Percentiles rank a stretch among this genome's conserved stretches.
phyloP scores from a whole-genome alignment of 495 filamentous ascomycete genomes.

The Lophiostoma macrostomum region DNA sequence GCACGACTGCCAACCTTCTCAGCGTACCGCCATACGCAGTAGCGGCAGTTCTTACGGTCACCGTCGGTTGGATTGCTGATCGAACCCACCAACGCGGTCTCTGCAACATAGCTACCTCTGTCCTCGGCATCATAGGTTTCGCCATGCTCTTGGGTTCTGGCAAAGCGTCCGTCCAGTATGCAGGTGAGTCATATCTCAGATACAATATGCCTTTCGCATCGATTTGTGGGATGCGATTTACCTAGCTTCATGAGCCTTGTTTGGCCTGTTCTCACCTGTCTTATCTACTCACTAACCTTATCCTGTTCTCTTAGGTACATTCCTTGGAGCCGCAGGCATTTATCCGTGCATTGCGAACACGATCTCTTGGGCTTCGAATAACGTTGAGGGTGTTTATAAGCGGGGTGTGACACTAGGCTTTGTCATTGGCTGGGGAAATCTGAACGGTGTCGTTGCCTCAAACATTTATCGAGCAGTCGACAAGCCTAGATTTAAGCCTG shows the following conservation, averaged over 20 bases:
- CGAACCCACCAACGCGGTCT: constrained; percentile 72
- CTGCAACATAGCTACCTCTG: constrained; percentile 71
- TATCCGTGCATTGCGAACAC: constrained; percentile 93
- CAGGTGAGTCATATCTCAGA: too few species aligned
- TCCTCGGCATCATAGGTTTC: constrained; percentile 76
- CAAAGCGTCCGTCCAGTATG: constrained; percentile 67
- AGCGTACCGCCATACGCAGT: constrained; percentile 87
- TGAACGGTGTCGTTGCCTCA: constrained; percentile 79
- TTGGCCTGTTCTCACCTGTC: too few species aligned
- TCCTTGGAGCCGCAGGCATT: constrained; percentile 84
- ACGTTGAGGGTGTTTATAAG: constrained; percentile 90
- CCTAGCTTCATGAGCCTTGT: too few species aligned
- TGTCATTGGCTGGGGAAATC: constrained; percentile 75
- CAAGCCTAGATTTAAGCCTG: constrained; percentile 54
- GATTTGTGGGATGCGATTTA: too few species aligned
- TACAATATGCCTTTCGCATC: too few species aligned
- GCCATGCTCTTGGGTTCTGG: constrained; percentile 66
- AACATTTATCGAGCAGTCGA: constrained; percentile 64
- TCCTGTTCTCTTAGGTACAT: too few species aligned
- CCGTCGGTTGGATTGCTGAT: constrained; percentile 75
- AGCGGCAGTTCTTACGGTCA: constrained; percentile 72
- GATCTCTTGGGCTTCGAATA: constrained; percentile 85
- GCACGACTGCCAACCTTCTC: constrained; percentile 72
- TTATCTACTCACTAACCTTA: too few species aligned
- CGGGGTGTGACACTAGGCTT: constrained; percentile 81